A percentile compares a stretch with the other conserved stretches of the same genome.
phyloP scores from a whole-genome alignment of 768 basidiomycete species.

The Collybia sp. region DNA sequence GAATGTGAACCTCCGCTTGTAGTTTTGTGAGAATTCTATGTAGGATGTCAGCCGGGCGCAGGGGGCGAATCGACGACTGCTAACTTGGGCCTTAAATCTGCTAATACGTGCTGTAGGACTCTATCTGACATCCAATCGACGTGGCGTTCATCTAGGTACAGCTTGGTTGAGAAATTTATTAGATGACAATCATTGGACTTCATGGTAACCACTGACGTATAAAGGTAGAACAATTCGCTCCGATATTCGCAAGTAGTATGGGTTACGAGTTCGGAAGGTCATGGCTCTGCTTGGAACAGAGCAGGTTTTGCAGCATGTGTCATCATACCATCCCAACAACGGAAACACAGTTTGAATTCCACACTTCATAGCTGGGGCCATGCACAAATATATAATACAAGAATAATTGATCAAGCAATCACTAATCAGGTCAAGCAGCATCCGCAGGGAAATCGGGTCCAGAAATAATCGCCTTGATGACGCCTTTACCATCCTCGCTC shows the following conservation, averaged over 20 bases:
- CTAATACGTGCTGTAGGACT: constrained; percentile 74
- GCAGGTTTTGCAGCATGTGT: not conserved
- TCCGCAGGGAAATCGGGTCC: constrained; percentile 61
- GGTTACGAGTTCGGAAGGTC: constrained; percentile 70
- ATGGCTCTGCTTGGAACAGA: constrained; percentile 25
- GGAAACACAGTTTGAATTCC: too few species aligned
- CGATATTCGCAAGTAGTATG: constrained; percentile 80
- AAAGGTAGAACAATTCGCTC: constrained; percentile 69
- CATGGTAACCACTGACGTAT: constrained; percentile 44
- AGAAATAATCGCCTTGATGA: constrained; percentile 88
- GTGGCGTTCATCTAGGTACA: constrained; percentile 84
- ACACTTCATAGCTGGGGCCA: too few species aligned
- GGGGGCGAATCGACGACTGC: constrained; percentile 3
- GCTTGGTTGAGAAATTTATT: constrained; percentile 5
- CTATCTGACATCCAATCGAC: constrained; percentile 87
- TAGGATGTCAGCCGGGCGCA: not conserved
- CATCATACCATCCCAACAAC: too few species aligned
- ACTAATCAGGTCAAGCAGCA: constrained; percentile 13
- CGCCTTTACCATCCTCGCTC: constrained; percentile 79
- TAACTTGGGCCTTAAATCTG: constrained; percentile 71
- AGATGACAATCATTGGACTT: not conserved
- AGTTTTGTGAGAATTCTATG: constrained; percentile 64
- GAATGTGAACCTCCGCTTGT: constrained; percentile 48
- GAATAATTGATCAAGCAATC: too few species aligned
- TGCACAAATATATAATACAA: too few species aligned